Percentiles rank a stretch among this genome's conserved stretches.
Evolutionary conservation across 306 rosid species (phyloP).

Genomic region (Hippophae rhamnoides): DNA sequence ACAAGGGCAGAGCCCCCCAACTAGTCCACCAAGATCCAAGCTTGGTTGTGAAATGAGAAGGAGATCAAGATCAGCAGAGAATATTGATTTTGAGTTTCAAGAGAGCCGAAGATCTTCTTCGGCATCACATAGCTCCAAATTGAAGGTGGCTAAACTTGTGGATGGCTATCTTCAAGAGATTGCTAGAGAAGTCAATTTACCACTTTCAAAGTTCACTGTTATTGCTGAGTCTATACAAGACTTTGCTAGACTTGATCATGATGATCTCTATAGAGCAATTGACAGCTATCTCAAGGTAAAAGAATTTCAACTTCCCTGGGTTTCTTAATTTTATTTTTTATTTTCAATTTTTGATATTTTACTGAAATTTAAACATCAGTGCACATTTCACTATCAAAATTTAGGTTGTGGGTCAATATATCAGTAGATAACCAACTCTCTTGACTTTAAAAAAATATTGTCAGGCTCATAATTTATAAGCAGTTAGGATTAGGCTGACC

Average conservation of each 20-base stretch:
- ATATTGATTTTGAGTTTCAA: conserved; percentile 77
- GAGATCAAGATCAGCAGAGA: conserved; percentile 90
- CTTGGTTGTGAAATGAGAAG: conserved; percentile 58
- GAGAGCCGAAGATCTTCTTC: conserved; percentile 92
- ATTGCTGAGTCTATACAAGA: conserved; percentile 81
- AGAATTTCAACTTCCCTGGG: conserved; percentile 10
- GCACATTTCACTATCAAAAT: conserved; percentile 36
- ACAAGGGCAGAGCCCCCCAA: conserved; percentile 89
- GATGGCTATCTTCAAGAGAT: conserved; percentile 85
- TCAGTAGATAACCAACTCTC: conserved; percentile 75
- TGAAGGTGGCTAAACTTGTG: conserved; percentile 85
- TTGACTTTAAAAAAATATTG: conserved; percentile 69
- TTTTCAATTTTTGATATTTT: conserved; percentile 1
- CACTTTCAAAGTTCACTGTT: conserved; percentile 57
- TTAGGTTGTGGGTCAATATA: conserved; percentile 47
- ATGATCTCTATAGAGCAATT: conserved; percentile 89
- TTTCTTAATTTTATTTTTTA: conserved; percentile 11
- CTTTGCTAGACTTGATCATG: conserved; percentile 91
- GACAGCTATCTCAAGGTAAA: conserved; percentile 92
- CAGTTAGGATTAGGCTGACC: conserved; percentile 50
- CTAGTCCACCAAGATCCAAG: conserved; percentile 77
- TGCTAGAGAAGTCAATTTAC: conserved; percentile 65
- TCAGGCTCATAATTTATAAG: conserved; percentile 42
- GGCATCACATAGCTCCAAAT: conserved; percentile 81
- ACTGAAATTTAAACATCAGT: conserved; percentile 8